phyloP scores from a whole-genome alignment of 129 eudicot genomes.

The Calendula officinalis region DNA sequence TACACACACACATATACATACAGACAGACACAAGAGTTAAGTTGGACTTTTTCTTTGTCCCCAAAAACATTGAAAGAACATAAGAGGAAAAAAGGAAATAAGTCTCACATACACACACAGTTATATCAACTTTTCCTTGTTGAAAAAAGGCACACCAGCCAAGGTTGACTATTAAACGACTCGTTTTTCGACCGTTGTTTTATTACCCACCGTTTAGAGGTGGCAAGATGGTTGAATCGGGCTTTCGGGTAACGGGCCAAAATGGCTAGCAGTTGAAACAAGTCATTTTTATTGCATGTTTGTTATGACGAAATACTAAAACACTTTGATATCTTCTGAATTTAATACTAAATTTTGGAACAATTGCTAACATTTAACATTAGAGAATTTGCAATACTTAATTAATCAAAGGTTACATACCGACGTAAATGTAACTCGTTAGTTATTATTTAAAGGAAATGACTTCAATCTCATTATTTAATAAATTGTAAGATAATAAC shows the following conservation, averaged over 20 bases:
- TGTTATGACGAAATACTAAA: too few species aligned
- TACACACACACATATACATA: neutral
- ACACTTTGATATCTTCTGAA: too few species aligned
- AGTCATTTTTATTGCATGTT: too few species aligned
- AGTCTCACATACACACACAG: conserved; percentile 14
- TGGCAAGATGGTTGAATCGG: neutral
- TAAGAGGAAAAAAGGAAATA: conserved; percentile 12
- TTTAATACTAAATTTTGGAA: neutral
- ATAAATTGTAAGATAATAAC: too few species aligned
- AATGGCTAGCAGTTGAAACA: neutral
- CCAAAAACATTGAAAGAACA: conserved; percentile 26
- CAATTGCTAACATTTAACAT: neutral
- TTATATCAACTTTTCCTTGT: conserved; percentile 17
- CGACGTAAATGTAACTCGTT: neutral
- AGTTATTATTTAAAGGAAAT: neutral
- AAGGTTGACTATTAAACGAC: conserved; percentile 14
- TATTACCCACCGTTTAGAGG: neutral
- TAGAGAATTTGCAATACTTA: neutral
- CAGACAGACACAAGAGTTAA: neutral
- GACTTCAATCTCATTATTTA: neutral
- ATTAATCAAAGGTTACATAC: neutral
- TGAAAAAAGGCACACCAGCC: conserved; percentile 21
- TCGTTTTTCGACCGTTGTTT: neutral
- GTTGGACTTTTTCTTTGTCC: conserved; percentile 22
- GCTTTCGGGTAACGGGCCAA: neutral